phyloP scores from a whole-genome alignment of 1,284 basidiomycete species.

The Malassezia yamatoensis region DNA sequence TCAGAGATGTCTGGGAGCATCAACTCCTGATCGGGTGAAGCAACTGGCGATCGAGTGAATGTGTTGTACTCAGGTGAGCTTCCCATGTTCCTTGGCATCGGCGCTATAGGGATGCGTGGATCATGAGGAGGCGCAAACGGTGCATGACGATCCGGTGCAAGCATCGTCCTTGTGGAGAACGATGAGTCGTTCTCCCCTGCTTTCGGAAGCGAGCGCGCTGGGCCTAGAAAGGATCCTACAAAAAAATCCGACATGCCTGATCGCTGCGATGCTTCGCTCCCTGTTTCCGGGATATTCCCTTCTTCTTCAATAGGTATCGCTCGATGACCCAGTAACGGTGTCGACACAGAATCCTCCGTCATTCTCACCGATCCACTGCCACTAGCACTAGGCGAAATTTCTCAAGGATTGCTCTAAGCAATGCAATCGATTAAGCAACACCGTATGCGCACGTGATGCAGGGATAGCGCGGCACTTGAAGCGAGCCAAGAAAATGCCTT shows the following conservation, averaged over 20 bases:
- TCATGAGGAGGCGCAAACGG: conserved; percentile 2
- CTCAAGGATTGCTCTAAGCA: too few relatives aligned
- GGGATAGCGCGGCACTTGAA: too few relatives aligned
- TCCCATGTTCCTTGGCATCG: conserved; percentile 2
- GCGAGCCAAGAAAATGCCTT: too few relatives aligned
- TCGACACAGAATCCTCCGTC: too few relatives aligned
- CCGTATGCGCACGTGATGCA: too few relatives aligned
- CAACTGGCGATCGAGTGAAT: conserved; percentile 1
- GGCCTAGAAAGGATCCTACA: conserved; percentile 12
- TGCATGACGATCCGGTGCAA: not conserved
- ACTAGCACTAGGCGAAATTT: too few relatives aligned
- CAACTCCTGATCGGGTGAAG: not conserved
- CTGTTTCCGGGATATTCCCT: not conserved
- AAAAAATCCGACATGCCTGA: conserved; percentile 11
- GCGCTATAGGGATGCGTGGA: not conserved
- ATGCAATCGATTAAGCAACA: too few relatives aligned
- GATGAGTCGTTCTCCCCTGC: not conserved
- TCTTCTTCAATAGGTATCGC: not conserved
- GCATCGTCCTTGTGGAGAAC: not conserved
- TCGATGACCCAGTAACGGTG: too few relatives aligned
- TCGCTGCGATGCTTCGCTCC: not conserved
- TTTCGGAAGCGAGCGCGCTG: conserved; percentile 1
- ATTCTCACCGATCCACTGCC: too few relatives aligned
- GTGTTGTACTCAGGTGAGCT: conserved; percentile 13
- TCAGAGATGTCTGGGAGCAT: not conserved